These are phyloP conservation scores for Sordaria brevicollis DNA, from an alignment of 495 filamentous ascomycete genomes.

Conservation along the genomic window DNA sequence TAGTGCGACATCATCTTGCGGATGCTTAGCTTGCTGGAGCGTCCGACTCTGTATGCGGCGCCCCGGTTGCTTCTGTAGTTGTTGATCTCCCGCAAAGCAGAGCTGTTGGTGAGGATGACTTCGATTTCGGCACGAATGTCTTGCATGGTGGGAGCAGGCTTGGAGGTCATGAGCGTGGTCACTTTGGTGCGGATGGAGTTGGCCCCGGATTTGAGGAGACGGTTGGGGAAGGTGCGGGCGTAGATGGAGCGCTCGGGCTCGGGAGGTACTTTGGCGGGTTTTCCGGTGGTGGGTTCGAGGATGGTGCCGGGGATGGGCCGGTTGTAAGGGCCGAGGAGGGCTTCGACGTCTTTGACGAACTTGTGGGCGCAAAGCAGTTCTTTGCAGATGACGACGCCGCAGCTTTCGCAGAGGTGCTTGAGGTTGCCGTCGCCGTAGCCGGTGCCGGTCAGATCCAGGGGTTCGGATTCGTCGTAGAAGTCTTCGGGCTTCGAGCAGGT, in stretches of 20 bases:
- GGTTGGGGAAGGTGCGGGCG: constrained; percentile 50
- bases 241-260: constrained; percentile 2
- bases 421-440: constrained; percentile 63
- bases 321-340: constrained; percentile 25
- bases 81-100: constrained; percentile 21
- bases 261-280: constrained; percentile 10
- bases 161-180: constrained; percentile 18
- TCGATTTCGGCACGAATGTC: constrained; percentile 35
- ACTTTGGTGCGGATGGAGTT: constrained; percentile 23
- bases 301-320: constrained; percentile 59
- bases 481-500: constrained; percentile 32
- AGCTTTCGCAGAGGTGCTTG: constrained; percentile 29
- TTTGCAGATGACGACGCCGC: constrained; percentile 40
- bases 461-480: not conserved
- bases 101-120: constrained; percentile 18
- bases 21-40: constrained; percentile 37
- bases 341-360: constrained; percentile 44
- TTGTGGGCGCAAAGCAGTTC: constrained; percentile 45
- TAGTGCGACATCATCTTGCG: constrained; percentile 72
- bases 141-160: constrained; percentile 29
- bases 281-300: constrained; percentile 29
- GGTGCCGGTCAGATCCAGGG: constrained; percentile 22
- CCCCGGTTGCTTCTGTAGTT: not conserved
- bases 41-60: constrained; percentile 9
- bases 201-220: constrained; percentile 35